Evolutionary conservation across 2,329 filamentous ascomycete genomes (phyloP), one percentile per base, ranked within the genome.

Genomic region (Tolypocladium inflatum): DNA sequence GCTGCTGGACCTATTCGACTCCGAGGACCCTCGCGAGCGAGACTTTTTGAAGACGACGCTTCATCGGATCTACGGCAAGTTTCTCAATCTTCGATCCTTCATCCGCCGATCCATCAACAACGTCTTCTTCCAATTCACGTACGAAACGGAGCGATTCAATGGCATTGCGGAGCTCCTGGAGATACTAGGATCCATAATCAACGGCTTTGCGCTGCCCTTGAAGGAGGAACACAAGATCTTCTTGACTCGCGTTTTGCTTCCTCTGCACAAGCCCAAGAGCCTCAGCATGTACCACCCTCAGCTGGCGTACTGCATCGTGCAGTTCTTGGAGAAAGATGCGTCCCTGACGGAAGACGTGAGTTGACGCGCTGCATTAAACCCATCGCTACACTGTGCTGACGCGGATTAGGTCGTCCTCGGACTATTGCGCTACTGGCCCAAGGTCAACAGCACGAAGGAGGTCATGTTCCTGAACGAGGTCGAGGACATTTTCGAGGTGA

Each of bases 381-480:
- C 8, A 19, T n/a, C 5, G 33, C 15, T 26, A 41, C 33, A 1
- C 23, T 2, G 15, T 45, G 11, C 58, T 59, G 13, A 59, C 52
- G 26, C 13, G 15, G 1, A 3, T 26, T 13, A 92, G 89, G 91
- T 97, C 61, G 94, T 99, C 54, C 85, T 97, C 63, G 94, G 94
- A 52, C 80, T 99, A 58, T 80, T 99, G 62, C 88, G 94, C 65
- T 99, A 97, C 74, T 99, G 94, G 94, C 94, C 94, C 54, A 99
- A 99, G 80, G 91, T 96, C 67, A 99, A 99, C 76, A 97, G 94
- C 75, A 99, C 94, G 56, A 99, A 99, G 75, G 94, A 99, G 74
- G 94, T 99, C 70, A 99, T 99, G 94, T 99, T 95, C 76, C 79
- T 99, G 66, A 99, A 99, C 68, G 94, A 99, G 74, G 93, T 99